A percentile compares a stretch with the other conserved stretches of the same genome.
These are phyloP conservation scores for Paracoccidioides brasiliensis DNA, from an alignment of 2,329 filamentous ascomycete genomes.

Conservation along the genomic window DNA sequence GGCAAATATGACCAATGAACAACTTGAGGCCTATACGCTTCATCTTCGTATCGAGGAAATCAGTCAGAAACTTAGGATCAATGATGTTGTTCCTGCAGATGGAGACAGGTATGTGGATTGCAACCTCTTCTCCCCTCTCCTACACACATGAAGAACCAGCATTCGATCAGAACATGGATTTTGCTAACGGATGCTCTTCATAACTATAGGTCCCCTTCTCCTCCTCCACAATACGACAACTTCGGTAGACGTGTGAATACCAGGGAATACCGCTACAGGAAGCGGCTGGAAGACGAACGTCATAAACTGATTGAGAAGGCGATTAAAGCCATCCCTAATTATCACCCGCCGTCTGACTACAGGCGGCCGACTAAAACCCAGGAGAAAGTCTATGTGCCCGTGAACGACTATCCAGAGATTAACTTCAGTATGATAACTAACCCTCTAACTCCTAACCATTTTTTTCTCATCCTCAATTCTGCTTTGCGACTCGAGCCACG, in stretches of 20 bases:
- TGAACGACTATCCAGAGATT: slow-evolving; percentile 99
- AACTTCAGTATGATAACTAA: slow-evolving; percentile 99
- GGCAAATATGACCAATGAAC: slow-evolving; percentile 95
- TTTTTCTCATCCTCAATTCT: slow-evolving; percentile 16
- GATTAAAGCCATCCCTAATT: slow-evolving; percentile 99
- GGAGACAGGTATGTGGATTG: slow-evolving; percentile 64
- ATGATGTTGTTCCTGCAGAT: slow-evolving; percentile 95
- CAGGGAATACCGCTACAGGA: slow-evolving; percentile 94
- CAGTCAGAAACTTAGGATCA: slow-evolving; percentile 96
- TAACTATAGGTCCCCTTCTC: slow-evolving; percentile 69
- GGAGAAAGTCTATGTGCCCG: slow-evolving; percentile 99
- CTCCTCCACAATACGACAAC: slow-evolving; percentile 95
- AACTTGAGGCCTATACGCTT: slow-evolving; percentile 91
- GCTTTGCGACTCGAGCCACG: slow-evolving; percentile 19
- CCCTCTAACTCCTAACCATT: slow-evolving; percentile 72
- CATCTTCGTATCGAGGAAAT: slow-evolving; percentile 98
- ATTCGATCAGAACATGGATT: background rate
- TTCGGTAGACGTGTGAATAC: slow-evolving; percentile 99
- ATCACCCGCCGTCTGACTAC: slow-evolving; percentile 96
- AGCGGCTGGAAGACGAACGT: slow-evolving; percentile 93
- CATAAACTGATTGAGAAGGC: slow-evolving; percentile 98
- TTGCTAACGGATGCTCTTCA: slow-evolving; percentile 11
- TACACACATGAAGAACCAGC: background rate
- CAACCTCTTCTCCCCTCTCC: background rate
- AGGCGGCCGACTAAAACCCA: slow-evolving; percentile 98